Evolutionary conservation across 1,139 yeast genomes (phyloP).

Genomic region (Lodderomyces elongisporus): DNA sequence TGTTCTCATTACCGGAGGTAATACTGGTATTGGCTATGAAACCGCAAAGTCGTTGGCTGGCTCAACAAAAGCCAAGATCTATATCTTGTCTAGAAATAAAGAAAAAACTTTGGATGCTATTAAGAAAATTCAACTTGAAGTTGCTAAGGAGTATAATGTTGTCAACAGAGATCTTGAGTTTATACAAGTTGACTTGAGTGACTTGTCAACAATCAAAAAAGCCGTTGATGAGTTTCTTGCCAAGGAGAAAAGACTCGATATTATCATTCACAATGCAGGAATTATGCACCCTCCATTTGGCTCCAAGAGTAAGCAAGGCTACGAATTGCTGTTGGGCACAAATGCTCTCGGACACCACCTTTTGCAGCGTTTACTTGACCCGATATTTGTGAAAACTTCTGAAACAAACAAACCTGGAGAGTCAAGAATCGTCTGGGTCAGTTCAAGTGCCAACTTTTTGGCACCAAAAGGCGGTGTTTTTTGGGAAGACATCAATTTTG

Average conservation of each 20-base stretch:
- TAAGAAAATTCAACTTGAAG: conserved; percentile 19
- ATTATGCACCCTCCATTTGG: conserved; percentile 40
- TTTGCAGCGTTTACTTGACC: conserved; percentile 41
- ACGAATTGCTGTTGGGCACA: conserved; percentile 29
- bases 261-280: conserved; percentile 48
- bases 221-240: conserved; percentile 29
- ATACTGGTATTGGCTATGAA: conserved; percentile 23
- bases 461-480: conserved; percentile 38
- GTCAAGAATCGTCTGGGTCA: conserved; percentile 43
- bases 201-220: conserved; percentile 38
- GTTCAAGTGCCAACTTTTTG: conserved; percentile 34
- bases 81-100: conserved; percentile 16
- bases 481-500: conserved; percentile 31
- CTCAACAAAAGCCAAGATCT: conserved; percentile 32
- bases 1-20: conserved; percentile 20
- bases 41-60: conserved; percentile 32
- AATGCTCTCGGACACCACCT: conserved; percentile 48
- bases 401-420: conserved; percentile 10
- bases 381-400: conserved; percentile 33
- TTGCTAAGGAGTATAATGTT: conserved; percentile 13
- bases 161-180: conserved; percentile 15
- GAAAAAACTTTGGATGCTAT: conserved; percentile 23
- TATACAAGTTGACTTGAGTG: conserved; percentile 36
- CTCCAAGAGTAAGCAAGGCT: conserved; percentile 14
- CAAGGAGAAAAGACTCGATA: conserved; percentile 26